Conservation (phyloP, 2,329 filamentous ascomycete species). For the Aspergillus piperis region DNA sequence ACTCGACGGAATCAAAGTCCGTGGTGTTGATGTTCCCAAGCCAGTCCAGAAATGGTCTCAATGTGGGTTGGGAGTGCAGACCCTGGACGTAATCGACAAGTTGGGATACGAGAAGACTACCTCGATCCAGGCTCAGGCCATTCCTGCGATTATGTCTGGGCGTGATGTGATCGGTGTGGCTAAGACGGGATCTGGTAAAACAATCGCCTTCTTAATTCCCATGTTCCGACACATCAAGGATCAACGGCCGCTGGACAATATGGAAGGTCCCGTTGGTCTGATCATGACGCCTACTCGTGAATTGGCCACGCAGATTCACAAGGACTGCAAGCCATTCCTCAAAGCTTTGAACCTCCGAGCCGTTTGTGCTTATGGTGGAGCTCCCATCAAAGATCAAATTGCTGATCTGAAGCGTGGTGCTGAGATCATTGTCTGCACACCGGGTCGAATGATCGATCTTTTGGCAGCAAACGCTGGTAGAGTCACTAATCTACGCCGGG, state of each 20-base stretch:
- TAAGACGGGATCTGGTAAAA: constrained; percentile 97
- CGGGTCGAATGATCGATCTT: constrained; percentile 93
- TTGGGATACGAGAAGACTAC: constrained; percentile 87
- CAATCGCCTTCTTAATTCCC: constrained; percentile 88
- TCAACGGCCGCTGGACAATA: constrained; percentile 75
- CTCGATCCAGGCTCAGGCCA: constrained; percentile 90
- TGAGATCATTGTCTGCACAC: constrained; percentile 92
- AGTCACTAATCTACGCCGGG: constrained; percentile 84
- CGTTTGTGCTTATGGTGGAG: constrained; percentile 91
- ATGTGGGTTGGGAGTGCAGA: constrained; percentile 83
- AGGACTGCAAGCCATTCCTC: constrained; percentile 91
- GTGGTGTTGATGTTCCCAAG: constrained; percentile 83
- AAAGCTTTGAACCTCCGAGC: constrained; percentile 82
- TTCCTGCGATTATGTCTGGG: constrained; percentile 93
- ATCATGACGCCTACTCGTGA: constrained; percentile 95
- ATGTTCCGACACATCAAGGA: constrained; percentile 99
- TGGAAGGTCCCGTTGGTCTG: constrained; percentile 83
- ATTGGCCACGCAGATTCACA: constrained; percentile 88
- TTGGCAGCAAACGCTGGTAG: constrained; percentile 90
- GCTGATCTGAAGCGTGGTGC: constrained; percentile 93
- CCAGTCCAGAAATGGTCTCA: constrained; percentile 97
- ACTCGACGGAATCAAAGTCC: constrained; percentile 92
- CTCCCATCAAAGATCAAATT: constrained; percentile 96
- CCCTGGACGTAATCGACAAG: constrained; percentile 78
- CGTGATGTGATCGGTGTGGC: constrained; percentile 94